Percentiles rank a stretch among this genome's conserved stretches.
phyloP scores from a whole-genome alignment of 257 asterid genomes.

The Solanum tacnaense region DNA sequence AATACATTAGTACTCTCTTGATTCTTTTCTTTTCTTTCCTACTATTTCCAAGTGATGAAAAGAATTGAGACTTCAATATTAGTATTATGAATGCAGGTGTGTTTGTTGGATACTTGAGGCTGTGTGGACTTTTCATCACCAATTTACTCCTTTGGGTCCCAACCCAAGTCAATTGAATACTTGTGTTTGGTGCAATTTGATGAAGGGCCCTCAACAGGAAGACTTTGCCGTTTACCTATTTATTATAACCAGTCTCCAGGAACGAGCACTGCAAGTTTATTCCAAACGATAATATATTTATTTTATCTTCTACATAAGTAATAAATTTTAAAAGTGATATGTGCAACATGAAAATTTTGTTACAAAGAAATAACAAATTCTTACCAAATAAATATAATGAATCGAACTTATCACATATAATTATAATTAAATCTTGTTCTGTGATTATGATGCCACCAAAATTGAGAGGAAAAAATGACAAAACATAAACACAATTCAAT shows the following conservation, averaged over 20 bases:
- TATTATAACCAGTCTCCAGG: background rate
- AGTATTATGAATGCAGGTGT: background rate
- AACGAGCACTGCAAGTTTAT: background rate
- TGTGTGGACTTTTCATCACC: background rate
- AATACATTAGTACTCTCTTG: background rate
- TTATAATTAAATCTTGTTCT: too few species aligned
- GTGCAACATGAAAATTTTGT: background rate
- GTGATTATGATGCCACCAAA: background rate
- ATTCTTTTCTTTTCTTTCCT: too few species aligned
- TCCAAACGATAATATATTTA: background rate
- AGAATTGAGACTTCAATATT: background rate
- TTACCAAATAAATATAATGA: background rate
- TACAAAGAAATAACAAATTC: too few species aligned
- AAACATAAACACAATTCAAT: too few species aligned
- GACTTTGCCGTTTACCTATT: background rate
- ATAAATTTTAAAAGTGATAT: background rate
- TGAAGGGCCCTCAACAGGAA: background rate
- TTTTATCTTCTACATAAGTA: background rate
- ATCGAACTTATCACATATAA: background rate
- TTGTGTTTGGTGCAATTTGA: background rate
- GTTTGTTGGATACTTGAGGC: background rate
- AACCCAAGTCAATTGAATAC: background rate
- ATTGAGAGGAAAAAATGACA: background rate
- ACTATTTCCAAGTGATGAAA: background rate
- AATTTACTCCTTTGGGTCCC: background rate